phyloP scores from a whole-genome alignment of 805 yeast genomes.

The Lipomyces oligophaga region DNA sequence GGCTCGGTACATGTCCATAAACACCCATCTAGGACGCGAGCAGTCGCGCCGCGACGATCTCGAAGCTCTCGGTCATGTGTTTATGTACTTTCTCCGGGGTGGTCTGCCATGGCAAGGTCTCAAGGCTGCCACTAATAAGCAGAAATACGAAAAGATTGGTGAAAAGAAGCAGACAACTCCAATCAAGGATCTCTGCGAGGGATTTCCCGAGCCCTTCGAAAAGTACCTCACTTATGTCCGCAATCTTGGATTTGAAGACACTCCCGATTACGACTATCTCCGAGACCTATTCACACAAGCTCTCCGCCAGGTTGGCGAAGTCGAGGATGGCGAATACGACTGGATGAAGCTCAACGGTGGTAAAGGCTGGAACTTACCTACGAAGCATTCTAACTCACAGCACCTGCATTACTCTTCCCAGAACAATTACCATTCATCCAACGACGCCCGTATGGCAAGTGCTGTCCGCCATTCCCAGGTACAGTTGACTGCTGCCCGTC shows the following conservation, averaged over 20 bases:
- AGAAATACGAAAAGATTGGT: conserved; percentile 95
- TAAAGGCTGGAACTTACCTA: conserved; percentile 86
- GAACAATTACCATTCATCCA: conserved; percentile 28
- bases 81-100: conserved; percentile 90
- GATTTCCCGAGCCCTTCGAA: conserved; percentile 88
- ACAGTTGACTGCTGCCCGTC: conserved; percentile 37
- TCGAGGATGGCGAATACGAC: conserved; percentile 86
- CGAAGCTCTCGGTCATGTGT: conserved; percentile 94
- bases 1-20: conserved; percentile 97
- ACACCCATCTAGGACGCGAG: conserved; percentile 95
- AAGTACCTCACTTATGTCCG: conserved; percentile 87
- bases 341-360: conserved; percentile 98
- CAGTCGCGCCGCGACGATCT: conserved; percentile 95
- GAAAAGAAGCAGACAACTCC: conserved; percentile 90
- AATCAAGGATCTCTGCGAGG: conserved; percentile 78
- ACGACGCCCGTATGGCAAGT: conserved; percentile 27
- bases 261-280: conserved; percentile 89
- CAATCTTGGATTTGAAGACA: conserved; percentile 83
- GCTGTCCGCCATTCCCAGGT: conserved; percentile 31
- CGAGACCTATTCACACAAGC: conserved; percentile 75
- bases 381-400: conserved; percentile 29
- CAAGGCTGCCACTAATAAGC: conserved; percentile 96
- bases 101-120: conserved; percentile 98
- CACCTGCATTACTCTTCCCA: conserved; percentile 25
- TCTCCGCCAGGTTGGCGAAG: conserved; percentile 63